Evolutionary conservation across 768 basidiomycete species (phyloP), one percentile per base, ranked within the genome.

Genomic region (Rhizopogon rudus): DNA sequence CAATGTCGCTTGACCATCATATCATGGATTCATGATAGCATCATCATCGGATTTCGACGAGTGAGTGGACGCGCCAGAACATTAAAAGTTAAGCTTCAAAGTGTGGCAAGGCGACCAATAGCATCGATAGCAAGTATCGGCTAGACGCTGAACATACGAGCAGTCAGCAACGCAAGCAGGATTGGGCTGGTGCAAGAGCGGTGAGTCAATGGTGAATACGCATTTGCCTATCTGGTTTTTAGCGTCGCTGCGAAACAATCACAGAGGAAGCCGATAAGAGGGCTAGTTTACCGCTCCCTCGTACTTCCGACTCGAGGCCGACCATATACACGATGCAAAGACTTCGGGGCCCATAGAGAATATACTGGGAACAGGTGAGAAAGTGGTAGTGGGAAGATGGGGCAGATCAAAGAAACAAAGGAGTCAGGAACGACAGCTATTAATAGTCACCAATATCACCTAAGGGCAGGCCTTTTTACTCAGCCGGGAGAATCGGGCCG

Each of bases 251-350:
- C 55, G 17, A 53, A 20, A 20, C n/a, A n/a, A 42, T 53, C 52
- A 14, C 55, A 56, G 55, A 33, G 54, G 31, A 55, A 56, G 55
- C 52, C 42, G 35, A 56, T 44, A 54, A 51, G 43, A 55, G 40
- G 29, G 2, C 39, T 49, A 20, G 13, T 14, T 20, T 14, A 35
- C 33, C 51, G 12, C 50, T 44, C 55, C 56, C 56, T 57, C 56
- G 56, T 57, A 14, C 55, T 40, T 58, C 14, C 56, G 56, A 42
- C 56, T 58, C 55, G 25, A 48, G 28, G 42, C 39, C 2, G 44
- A 40, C 31, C 25, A 29, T 25, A 20, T 20, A 20, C 20, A 2
- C 20, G 20, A 20, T 20, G n/a, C n/a, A n/a, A n/a, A n/a, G n/a
- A n/a, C n/a, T n/a, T n/a, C n/a, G 20, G 20, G 20, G 20, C 20